These are phyloP conservation scores for Davidsoniella eucalypti DNA, from an alignment of 2,329 filamentous ascomycete genomes.

Conservation along the genomic window DNA sequence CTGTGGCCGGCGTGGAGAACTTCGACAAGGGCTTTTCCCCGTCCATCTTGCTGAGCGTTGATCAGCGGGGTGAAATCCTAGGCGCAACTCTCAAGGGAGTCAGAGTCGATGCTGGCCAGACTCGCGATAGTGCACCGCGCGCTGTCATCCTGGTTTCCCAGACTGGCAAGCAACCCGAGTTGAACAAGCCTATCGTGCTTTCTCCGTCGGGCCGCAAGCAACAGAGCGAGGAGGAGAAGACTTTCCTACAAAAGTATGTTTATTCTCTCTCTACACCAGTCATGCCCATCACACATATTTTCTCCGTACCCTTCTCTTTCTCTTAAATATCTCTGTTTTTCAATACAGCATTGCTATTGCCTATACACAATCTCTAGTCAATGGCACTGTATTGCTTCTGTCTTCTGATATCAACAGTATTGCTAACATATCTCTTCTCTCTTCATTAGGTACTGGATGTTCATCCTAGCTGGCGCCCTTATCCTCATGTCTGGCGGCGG, in stretches of 20 bases:
- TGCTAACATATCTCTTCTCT: conserved; percentile 2
- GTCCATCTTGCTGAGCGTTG: conserved; percentile 36
- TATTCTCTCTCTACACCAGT: not conserved
- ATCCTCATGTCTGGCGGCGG: conserved; percentile 37
- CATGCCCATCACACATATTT: not conserved
- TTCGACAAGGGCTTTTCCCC: conserved; percentile 46
- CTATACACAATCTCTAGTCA: no score
- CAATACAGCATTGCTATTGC: no score
- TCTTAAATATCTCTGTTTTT: no score
- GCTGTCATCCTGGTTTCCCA: conserved; percentile 32
- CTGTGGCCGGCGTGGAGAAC: conserved; percentile 37
- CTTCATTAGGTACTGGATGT: conserved; percentile 46
- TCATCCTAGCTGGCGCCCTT: conserved; percentile 36
- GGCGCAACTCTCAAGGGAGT: conserved; percentile 39
- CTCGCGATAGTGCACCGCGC: conserved; percentile 47
- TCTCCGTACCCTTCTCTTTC: no score
- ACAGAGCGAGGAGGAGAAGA: conserved; percentile 43
- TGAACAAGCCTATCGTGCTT: conserved; percentile 49
- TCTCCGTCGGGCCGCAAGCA: conserved; percentile 39
- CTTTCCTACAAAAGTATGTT: conserved; percentile 48
- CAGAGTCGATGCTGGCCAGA: conserved; percentile 44
- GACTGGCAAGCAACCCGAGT: conserved; percentile 36
- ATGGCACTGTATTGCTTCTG: no score
- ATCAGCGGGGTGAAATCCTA: conserved; percentile 24
- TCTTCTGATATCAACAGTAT: not conserved